A percentile compares a stretch with the other conserved stretches of the same genome.
phyloP scores from a whole-genome alignment of 169 alveolate genomes.

The Plasmodium fragile region DNA sequence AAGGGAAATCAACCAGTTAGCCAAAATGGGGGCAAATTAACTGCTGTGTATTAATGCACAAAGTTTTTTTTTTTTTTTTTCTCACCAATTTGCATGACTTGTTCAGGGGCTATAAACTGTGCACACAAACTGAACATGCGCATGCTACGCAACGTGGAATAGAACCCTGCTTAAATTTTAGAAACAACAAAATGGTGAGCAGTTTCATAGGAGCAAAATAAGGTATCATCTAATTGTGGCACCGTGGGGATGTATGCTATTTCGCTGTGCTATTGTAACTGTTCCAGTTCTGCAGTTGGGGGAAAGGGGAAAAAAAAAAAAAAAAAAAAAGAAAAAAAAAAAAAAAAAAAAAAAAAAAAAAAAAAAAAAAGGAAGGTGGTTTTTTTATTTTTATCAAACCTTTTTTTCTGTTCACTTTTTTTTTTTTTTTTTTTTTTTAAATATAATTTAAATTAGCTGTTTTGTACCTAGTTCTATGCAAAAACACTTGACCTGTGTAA shows the following conservation, averaged over 20 bases:
- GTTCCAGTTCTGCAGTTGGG: conserved; percentile 3
- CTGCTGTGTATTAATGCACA: not conserved
- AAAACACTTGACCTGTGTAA: conserved; percentile 30
- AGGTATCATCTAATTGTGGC: not conserved
- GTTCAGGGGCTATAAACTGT: not conserved
- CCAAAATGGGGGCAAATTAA: not conserved
- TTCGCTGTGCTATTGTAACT: not conserved
- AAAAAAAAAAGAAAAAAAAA: not conserved
- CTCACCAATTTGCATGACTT: not conserved
- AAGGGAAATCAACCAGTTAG: not conserved
- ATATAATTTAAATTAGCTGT: conserved; percentile 25
- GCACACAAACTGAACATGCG: not conserved
- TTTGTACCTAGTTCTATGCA: not conserved
- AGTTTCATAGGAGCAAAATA: not conserved
- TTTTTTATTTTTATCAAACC: no score
- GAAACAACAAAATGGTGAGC: not conserved
- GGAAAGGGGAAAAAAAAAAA: not conserved
- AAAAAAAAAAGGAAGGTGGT: no score
- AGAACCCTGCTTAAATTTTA: not conserved
- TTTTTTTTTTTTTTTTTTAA: conserved; percentile 22
- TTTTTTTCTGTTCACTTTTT: no score
- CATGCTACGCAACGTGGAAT: not conserved
- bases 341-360: not conserved
- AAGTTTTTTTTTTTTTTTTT: not conserved
- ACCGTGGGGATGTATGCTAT: not conserved